A percentile compares a stretch with the other conserved stretches of the same genome.
Conservation (phyloP, 2,329 filamentous ascomycete species). For the Diaporthe ilicicola region DNA sequence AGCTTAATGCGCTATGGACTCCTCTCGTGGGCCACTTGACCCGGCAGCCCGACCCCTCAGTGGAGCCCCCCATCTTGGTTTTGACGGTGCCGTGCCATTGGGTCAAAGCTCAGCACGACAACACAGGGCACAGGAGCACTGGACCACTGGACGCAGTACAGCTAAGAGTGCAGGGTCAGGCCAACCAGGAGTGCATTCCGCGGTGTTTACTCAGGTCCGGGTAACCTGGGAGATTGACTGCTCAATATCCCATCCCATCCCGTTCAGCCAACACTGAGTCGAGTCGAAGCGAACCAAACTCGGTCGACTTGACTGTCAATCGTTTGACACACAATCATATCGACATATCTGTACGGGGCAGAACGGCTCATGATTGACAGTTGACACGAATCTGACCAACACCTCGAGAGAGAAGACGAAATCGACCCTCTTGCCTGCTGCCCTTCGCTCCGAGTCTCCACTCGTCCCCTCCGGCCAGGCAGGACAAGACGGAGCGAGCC, state of each 20-base stretch:
- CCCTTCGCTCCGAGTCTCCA: neutral
- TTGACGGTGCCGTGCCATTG: conserved; percentile 10
- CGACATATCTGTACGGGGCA: no score
- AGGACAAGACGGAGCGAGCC: neutral
- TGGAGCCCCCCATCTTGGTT: conserved; percentile 4
- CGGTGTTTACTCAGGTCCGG: conserved; percentile 21
- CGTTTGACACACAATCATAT: neutral
- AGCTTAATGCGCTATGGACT: conserved; percentile 17
- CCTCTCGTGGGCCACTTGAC: conserved; percentile 9
- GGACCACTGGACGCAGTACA: neutral
- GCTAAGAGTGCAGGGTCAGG: conserved; percentile 14
- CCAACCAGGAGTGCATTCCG: neutral
- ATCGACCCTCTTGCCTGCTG: neutral
- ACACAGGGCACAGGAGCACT: neutral
- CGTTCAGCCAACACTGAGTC: no score
- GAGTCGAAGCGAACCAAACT: conserved; percentile 4
- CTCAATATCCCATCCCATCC: conserved; percentile 7
- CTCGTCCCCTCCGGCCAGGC: neutral
- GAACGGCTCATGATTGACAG: neutral
- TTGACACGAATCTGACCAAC: neutral
- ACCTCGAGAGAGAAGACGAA: neutral
- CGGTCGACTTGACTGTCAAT: neutral
- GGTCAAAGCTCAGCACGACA: conserved; percentile 23
- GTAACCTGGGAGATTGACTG: conserved; percentile 16
- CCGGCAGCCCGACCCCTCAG: conserved; percentile 21